Evolutionary conservation across 2,329 filamentous ascomycete genomes (phyloP), one percentile per base, ranked within the genome.

Genomic region (Fusarium secorum): DNA sequence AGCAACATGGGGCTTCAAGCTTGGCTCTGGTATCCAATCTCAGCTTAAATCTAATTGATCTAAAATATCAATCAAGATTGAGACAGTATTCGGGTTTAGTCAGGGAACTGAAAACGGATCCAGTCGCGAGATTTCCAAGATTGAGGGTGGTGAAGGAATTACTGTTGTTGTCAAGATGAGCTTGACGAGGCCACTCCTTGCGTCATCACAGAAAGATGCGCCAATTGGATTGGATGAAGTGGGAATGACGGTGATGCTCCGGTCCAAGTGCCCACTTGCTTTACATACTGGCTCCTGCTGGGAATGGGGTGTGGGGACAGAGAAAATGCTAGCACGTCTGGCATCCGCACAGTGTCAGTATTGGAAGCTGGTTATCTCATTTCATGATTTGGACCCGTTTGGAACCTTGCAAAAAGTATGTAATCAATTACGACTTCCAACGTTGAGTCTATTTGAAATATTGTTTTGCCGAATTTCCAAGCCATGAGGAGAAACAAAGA

Each of bases 201-300:
- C 74, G 74, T 76, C 74, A 76, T 76, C 74, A 55, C 56, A 59
- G 61, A 64, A 66, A 57, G 62, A 66, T 46, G 61, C 56, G 54
- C 67, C 60, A 61, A 74, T 75, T 73, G 70, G 66, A 41, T 64
- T 63, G 38, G 38, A 51, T 36, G 38, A 56, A 35, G 63, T 68
- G 70, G 68, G 67, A 75, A 75, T 75, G 74, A 74, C 68, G 70
- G 68, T 72, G 61, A 61, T 66, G 66, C 52, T 61, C 66, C 58
- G 49, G 60, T 48, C 39, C 22, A 41, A 38, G 24, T 45, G 18
- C 55, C 68, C 72, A 56, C 71, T 59, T 38, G 49, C 46, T 59
- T 45, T 59, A 39, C n/a, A n/a, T n/a, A n/a, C 57, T 73, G 52
- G 68, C 58, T 62, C 54, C 53, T 66, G 56, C 57, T 72, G 39